Base-by-base conservation (phyloP, 2,329 filamentous ascomycete genomes). In the Diaporthe sp. region DNA sequence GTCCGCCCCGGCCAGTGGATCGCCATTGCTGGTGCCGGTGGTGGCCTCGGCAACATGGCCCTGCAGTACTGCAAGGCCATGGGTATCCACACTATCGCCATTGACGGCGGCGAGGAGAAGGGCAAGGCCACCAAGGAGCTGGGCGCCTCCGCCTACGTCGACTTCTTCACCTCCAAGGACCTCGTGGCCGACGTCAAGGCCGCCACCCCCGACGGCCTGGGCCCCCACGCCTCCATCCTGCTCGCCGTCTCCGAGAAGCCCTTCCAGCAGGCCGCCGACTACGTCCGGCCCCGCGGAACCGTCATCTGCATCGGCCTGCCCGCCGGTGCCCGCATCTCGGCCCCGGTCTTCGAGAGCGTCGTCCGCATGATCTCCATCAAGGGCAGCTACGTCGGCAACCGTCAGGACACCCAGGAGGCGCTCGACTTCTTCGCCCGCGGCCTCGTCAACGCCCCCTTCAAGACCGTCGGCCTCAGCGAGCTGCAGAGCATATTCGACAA, bases 381-480 rank as follows among this genome's bases (percentile, higher is more conserved):
- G 87, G 96, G 96, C 76, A 95, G 92, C 79, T 98, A 98, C 82
- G 96, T 98, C 78, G 96, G 96, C 74, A 98, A 97, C 87, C 91
- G 96, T 78, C 92, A 93, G 82, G 96, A 98, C 83, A 93, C 92
- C 1, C 90, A 92, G 71, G 96, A 98, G 87, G 96, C 96, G 3
- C 88, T 98, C 77, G 96, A 98, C 78, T 98, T 98, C 87, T 98
- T 91, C 88, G 87, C 89, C 74, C 89, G 93, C 30, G 96, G 96
- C 22, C 86, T 97, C 77, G 96, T 98, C 89, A 93, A 95, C 82
- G 92, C 92, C 7, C 96, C 96, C 10, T 97, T 90, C 90, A 97
- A 98, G 92, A 90, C 91, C 10, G 92, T 95, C 71, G 95, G 95
- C 19, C 87, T 98, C 75, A 93, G 92, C 80, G 89, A 98, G 84